Percentiles rank a stretch among this genome's conserved stretches.
Evolutionary conservation across 768 basidiomycete genomes (phyloP).

Genomic region (Serendipita vermifera): DNA sequence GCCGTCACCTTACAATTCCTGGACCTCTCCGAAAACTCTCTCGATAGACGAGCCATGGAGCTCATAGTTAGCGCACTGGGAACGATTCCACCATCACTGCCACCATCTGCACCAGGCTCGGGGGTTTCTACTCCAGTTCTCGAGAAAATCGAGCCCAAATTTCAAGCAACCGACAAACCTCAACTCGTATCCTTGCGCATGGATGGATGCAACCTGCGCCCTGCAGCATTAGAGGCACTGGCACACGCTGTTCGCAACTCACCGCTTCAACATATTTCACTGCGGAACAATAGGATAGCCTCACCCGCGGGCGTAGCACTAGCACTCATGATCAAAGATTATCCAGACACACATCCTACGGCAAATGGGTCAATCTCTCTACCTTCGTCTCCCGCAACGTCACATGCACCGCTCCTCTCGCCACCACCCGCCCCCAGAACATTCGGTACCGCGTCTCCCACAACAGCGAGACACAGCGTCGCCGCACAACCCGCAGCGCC

Average conservation of each 20-base stretch:
- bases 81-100: slow-evolving; percentile 17
- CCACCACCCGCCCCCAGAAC: slow-evolving; percentile 24
- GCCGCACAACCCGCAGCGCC: slow-evolving; percentile 25
- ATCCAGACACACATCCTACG: slow-evolving; percentile 57
- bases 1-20: slow-evolving; percentile 70
- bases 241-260: slow-evolving; percentile 76
- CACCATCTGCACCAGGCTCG: slow-evolving; percentile 12
- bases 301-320: slow-evolving; percentile 79
- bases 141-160: slow-evolving; percentile 26
- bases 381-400: slow-evolving; percentile 19
- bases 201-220: slow-evolving; percentile 72
- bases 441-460: slow-evolving; percentile 35
- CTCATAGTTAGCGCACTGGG: slow-evolving; percentile 60
- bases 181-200: slow-evolving; percentile 62
- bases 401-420: slow-evolving; percentile 22
- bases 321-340: slow-evolving; percentile 93
- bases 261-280: slow-evolving; percentile 73
- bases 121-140: slow-evolving; percentile 13
- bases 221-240: slow-evolving; percentile 62
- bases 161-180: not conserved
- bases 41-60: slow-evolving; percentile 79
- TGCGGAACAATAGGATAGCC: slow-evolving; percentile 79
- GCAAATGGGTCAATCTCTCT: slow-evolving; percentile 17
- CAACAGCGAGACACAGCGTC: slow-evolving; percentile 36
- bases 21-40: slow-evolving; percentile 71